Base-by-base conservation (phyloP, 192 early-diverging fungal genomes). In the Funneliformis geosporum region DNA sequence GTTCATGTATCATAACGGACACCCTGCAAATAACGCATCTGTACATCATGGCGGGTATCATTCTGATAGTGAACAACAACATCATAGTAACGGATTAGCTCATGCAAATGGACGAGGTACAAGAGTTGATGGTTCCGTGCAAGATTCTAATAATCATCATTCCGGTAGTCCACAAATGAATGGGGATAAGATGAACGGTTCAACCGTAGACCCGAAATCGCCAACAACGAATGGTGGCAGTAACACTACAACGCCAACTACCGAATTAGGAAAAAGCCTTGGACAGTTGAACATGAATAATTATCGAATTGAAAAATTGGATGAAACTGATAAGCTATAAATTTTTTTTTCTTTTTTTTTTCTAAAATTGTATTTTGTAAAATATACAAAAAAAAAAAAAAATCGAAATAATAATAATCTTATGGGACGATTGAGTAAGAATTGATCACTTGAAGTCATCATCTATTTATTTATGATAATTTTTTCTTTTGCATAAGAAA, bases 31-130 rank as follows among this genome's bases (percentile, higher is more conserved):
- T 66, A 78, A 39, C 8, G 62, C 76, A 18, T 67, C 76, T 3
- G 11, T 28, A 64, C 76, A 78, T 55, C 76, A 78, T 25, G 62
- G 43, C 16, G 76, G 76, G 23, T 78, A 78, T 6, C 76, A 78
- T 68, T 67, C 76, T 38, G 76, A 78, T 46, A 66, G 42, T 67
- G 62, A 78, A 28, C 61, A 66, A 66, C 25, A 27, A 68, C 28
- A 38, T 68, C 28, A 68, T 39, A 68, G 38, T 40, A 68, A 68
- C 21, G 62, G 62, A 25, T 10, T 65, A 65, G 42, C 14, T 42
- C 62, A 78, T 25, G 43, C 40, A 66, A 67, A 67, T 39, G 73
- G 73, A 75, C 66, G 66, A 40, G 33, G 39, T 21, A 40, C 38
- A n/a, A 40, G 66, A 68, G 25, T 28, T 33, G 66, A 68, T 40